phyloP scores from a whole-genome alignment of 768 basidiomycete genomes.

The Leccinum subtestaceum region DNA sequence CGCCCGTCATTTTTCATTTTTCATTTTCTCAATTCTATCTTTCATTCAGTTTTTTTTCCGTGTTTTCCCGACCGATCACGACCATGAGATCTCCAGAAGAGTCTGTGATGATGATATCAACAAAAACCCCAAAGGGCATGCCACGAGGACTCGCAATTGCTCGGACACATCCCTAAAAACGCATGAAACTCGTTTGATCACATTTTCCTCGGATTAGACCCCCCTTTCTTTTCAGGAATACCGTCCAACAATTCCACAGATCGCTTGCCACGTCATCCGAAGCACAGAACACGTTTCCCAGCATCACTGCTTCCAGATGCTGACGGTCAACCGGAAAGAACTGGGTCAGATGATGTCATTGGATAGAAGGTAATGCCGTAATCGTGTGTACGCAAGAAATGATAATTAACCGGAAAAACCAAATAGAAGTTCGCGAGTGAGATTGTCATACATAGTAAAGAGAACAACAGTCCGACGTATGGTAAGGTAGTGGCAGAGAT shows the following conservation, averaged over 20 bases:
- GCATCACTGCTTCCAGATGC: neutral
- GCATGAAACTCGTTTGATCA: neutral
- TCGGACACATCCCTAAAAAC: neutral
- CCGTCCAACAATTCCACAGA: neutral
- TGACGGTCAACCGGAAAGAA: neutral
- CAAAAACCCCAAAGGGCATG: neutral
- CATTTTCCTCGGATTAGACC: neutral
- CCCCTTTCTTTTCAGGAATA: neutral
- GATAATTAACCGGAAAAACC: slow-evolving; percentile 17
- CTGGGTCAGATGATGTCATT: slow-evolving; percentile 2
- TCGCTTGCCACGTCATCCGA: neutral
- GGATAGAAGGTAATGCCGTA: slow-evolving; percentile 6
- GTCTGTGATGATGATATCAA: neutral
- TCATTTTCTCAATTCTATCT: neutral
- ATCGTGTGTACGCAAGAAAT: slow-evolving; percentile 18
- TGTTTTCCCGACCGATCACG: neutral
- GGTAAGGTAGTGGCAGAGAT: neutral
- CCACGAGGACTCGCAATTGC: neutral
- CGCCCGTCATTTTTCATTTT: neutral
- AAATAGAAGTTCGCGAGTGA: slow-evolving; percentile 4
- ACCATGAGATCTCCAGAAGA: neutral
- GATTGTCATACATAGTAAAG: slow-evolving; percentile 17
- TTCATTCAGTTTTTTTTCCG: neutral
- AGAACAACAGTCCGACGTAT: slow-evolving; percentile 7
- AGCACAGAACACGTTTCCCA: neutral